Evolutionary conservation across 768 basidiomycete genomes (phyloP).

Genomic region (Hypholoma fasciculare): DNA sequence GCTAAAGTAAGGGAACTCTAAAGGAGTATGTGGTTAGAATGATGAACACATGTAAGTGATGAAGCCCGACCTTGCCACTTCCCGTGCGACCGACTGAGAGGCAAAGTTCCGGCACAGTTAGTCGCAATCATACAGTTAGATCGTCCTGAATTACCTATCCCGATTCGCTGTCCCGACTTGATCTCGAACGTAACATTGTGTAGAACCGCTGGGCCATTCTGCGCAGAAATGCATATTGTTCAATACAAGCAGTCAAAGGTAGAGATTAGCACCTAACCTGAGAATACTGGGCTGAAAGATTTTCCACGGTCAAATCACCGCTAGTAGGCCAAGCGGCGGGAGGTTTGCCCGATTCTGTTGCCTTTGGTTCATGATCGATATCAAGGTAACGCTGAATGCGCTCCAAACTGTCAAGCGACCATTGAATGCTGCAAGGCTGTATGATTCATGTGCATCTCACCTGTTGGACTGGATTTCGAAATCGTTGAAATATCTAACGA

Average conservation of each 20-base stretch:
- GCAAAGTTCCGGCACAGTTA: not conserved
- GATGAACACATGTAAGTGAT: not conserved
- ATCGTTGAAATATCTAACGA: conserved; percentile 41
- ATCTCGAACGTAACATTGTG: conserved; percentile 47
- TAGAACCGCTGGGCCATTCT: conserved; percentile 49
- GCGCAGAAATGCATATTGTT: conserved; percentile 6
- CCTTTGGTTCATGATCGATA: conserved; percentile 55
- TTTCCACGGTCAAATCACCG: conserved; percentile 54
- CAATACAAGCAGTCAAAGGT: conserved; percentile 9
- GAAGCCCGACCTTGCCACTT: not conserved
- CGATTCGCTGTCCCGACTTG: conserved; percentile 32
- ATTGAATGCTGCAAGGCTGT: too few relatives aligned
- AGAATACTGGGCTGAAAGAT: conserved; percentile 57
- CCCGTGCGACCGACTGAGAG: not conserved
- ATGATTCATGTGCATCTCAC: conserved; percentile 15
- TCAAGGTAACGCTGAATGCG: conserved; percentile 68
- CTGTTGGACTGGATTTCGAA: conserved; percentile 46
- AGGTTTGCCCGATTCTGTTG: conserved; percentile 40
- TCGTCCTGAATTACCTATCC: conserved; percentile 32
- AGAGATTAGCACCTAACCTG: conserved; percentile 1
- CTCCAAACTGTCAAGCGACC: conserved; percentile 34
- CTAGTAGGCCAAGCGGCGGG: conserved; percentile 68
- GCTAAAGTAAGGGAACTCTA: not conserved
- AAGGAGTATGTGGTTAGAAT: not conserved
- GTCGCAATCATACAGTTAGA: not conserved